Conservation (phyloP, 257 asterid species). For the Misopates orontium region DNA sequence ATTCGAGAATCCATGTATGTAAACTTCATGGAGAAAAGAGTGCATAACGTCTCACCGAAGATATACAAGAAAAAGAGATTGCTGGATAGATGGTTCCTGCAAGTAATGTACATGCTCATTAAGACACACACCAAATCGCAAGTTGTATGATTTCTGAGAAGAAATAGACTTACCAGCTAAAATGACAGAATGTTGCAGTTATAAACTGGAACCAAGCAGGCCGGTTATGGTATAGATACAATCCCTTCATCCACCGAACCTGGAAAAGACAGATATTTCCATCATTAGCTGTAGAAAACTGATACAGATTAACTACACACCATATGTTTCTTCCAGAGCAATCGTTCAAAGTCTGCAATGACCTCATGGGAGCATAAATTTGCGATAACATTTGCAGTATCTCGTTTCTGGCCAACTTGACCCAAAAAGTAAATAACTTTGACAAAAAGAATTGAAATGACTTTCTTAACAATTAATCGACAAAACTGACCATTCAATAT, state of each 20-base stretch:
- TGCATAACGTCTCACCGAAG: conserved; percentile 61
- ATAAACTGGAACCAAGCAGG: conserved; percentile 97
- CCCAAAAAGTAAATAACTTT: too few species aligned
- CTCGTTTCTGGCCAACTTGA: too few species aligned
- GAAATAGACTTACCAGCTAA: conserved; percentile 63
- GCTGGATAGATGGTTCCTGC: conserved; percentile 95
- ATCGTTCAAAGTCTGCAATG: too few species aligned
- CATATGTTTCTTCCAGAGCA: too few species aligned
- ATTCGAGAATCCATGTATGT: conserved; percentile 10
- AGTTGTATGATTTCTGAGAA: conserved; percentile 23
- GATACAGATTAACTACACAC: too few species aligned
- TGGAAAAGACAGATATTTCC: conserved; percentile 31
- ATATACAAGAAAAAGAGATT: conserved; percentile 95
- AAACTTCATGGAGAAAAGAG: conserved; percentile 19
- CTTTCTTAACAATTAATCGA: too few species aligned
- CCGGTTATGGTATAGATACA: conserved; percentile 79
- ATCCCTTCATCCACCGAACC: conserved; percentile 64
- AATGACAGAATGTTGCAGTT: conserved; percentile 92
- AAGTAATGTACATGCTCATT: conserved; percentile 13
- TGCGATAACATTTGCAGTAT: too few species aligned
- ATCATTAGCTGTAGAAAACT: too few species aligned
- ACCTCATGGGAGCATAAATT: too few species aligned
- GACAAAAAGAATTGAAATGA: too few species aligned
- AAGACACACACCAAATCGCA: conserved; percentile 16
- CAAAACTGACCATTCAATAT: too few species aligned